Conservation (phyloP, 2,329 filamentous ascomycete genomes). For the Aaosphaeria pasadenensis region DNA sequence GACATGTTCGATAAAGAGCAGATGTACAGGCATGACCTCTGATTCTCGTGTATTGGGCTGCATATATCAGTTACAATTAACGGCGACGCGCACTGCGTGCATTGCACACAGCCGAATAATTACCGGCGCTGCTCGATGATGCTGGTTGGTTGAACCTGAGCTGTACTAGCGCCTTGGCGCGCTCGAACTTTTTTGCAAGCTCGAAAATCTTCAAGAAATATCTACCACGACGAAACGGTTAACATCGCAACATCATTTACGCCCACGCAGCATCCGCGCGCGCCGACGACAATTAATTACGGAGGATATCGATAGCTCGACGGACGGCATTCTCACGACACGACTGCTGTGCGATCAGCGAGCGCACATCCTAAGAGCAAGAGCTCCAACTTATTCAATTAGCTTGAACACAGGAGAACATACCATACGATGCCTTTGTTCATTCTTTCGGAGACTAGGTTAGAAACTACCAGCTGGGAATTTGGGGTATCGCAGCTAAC, state of each 20-base stretch:
- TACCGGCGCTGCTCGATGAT: neutral
- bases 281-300: too few relatives aligned
- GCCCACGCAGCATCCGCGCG: too few relatives aligned
- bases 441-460: conserved; percentile 35
- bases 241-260: too few relatives aligned
- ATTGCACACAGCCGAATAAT: too few relatives aligned
- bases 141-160: neutral
- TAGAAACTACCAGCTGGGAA: neutral
- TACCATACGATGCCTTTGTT: conserved; percentile 40
- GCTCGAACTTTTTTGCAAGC: conserved; percentile 5
- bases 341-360: neutral
- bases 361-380: conserved; percentile 4
- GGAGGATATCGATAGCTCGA: too few relatives aligned
- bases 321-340: neutral
- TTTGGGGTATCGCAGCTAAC: conserved; percentile 12
- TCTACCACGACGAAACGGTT: too few relatives aligned
- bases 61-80: too few relatives aligned
- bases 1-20: conserved; percentile 7
- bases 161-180: conserved; percentile 3
- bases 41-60: too few relatives aligned
- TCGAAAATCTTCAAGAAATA: neutral
- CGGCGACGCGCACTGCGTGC: too few relatives aligned
- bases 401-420: too few relatives aligned
- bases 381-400: conserved; percentile 4
- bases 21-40: too few relatives aligned